phyloP scores from a whole-genome alignment of 2,329 filamentous ascomycete species.

The Allantophomopsis lycopodina region DNA sequence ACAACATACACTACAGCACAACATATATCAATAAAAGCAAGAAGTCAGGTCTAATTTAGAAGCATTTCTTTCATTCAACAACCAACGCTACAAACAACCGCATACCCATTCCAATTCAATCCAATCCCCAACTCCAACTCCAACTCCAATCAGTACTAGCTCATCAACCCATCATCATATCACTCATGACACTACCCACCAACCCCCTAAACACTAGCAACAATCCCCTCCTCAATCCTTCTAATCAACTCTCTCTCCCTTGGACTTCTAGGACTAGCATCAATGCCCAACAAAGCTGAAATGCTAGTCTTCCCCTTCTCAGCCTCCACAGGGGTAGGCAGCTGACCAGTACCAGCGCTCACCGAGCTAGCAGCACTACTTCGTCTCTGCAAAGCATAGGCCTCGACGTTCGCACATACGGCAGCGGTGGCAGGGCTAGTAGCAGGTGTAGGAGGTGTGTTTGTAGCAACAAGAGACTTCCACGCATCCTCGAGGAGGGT shows the following conservation, averaged over 20 bases:
- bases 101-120: too few species aligned
- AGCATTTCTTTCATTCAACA: too few species aligned
- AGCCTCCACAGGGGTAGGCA: neutral
- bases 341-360: neutral
- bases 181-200: neutral
- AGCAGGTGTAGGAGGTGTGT: slow-evolving; percentile 33
- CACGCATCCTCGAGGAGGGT: slow-evolving; percentile 56
- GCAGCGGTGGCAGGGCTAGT: slow-evolving; percentile 37
- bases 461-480: slow-evolving; percentile 52
- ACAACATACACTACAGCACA: too few species aligned
- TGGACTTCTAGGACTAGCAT: slow-evolving; percentile 41
- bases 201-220: neutral
- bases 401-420: slow-evolving; percentile 26
- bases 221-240: slow-evolving; percentile 33
- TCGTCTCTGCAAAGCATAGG: too few species aligned
- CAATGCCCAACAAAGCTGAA: slow-evolving; percentile 46
- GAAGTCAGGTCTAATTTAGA: too few species aligned
- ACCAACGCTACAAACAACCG: too few species aligned
- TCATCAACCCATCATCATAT: neutral
- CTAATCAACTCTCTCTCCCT: slow-evolving; percentile 43
- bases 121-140: too few species aligned
- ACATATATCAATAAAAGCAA: too few species aligned
- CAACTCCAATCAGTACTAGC: neutral
- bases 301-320: slow-evolving; percentile 34
- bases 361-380: too few species aligned